Percentiles rank a stretch among this genome's conserved stretches.
Evolutionary conservation across 208 protist species (phyloP).

Genomic region (Entamoeba moshkovskii): DNA sequence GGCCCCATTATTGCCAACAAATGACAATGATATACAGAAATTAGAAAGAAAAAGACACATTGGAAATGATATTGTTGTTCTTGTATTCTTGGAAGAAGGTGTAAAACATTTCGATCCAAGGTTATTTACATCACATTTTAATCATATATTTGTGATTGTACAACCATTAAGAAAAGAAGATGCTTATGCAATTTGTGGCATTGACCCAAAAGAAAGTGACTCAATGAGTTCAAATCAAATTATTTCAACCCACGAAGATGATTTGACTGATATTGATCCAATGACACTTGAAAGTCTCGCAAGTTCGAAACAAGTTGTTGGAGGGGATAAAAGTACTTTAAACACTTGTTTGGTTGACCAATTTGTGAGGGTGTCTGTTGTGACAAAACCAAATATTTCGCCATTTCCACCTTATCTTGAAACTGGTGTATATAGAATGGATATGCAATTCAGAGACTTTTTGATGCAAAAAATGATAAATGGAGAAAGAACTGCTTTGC

Average conservation of each 20-base stretch:
- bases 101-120: not conserved
- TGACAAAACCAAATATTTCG: not conserved
- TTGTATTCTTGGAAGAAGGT: not conserved
- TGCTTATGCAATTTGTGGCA: not conserved
- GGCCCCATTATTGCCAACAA: not conserved
- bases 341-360: not conserved
- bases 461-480: not conserved
- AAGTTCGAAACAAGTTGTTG: not conserved
- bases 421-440: not conserved
- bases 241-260: not conserved
- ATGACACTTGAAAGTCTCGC: not conserved
- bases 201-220: not conserved
- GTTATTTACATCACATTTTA: not conserved
- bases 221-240: not conserved
- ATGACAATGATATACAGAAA: not conserved
- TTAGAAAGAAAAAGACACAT: not conserved
- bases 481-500: not conserved
- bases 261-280: not conserved
- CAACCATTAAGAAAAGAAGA: not conserved
- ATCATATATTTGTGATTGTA: not conserved
- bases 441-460: not conserved
- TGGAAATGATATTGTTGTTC: not conserved
- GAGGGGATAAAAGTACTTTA: not conserved
- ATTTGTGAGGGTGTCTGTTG: not conserved
- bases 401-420: not conserved